Conservation (phyloP, 176 grass and related monocot species). For the Oropetium thomaeum region DNA sequence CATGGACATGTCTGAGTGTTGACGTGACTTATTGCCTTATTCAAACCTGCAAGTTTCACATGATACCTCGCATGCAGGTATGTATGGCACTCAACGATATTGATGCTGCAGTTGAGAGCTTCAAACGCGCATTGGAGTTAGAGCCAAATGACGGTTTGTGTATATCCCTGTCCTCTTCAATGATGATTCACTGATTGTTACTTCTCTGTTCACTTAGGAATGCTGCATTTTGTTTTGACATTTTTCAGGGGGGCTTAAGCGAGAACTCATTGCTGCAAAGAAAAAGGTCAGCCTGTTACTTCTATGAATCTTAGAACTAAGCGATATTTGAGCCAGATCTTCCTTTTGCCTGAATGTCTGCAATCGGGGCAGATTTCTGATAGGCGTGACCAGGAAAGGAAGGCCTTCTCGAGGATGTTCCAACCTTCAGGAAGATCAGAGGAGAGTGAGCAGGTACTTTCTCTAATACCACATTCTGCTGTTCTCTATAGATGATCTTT, state of each 20-base stretch:
- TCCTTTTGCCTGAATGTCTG: background rate
- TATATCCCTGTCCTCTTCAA: slow-evolving; percentile 4
- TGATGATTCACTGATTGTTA: slow-evolving; percentile 15
- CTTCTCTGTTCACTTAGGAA: background rate
- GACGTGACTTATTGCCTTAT: background rate
- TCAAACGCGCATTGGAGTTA: slow-evolving; percentile 76
- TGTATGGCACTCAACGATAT: slow-evolving; percentile 78
- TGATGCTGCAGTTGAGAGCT: slow-evolving; percentile 88
- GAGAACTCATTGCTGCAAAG: slow-evolving; percentile 79
- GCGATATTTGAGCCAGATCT: background rate
- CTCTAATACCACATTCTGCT: slow-evolving; percentile 1
- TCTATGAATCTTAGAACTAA: background rate
- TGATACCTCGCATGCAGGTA: slow-evolving; percentile 52
- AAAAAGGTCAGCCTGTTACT: slow-evolving; percentile 64
- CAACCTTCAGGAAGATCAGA: slow-evolving; percentile 66
- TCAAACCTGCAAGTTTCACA: slow-evolving; percentile 22
- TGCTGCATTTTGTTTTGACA: slow-evolving; percentile 28
- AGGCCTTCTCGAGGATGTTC: slow-evolving; percentile 84
- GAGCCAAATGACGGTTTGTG: slow-evolving; percentile 90
- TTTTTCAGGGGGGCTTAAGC: slow-evolving; percentile 68
- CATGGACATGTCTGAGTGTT: background rate
- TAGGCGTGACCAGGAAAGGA: slow-evolving; percentile 69
- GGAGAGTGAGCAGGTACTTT: slow-evolving; percentile 48
- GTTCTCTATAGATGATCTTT: background rate
- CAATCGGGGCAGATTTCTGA: slow-evolving; percentile 58